Evolutionary conservation across 73 alveolate species (phyloP).

Genomic region (Tetrahymena borealis): DNA sequence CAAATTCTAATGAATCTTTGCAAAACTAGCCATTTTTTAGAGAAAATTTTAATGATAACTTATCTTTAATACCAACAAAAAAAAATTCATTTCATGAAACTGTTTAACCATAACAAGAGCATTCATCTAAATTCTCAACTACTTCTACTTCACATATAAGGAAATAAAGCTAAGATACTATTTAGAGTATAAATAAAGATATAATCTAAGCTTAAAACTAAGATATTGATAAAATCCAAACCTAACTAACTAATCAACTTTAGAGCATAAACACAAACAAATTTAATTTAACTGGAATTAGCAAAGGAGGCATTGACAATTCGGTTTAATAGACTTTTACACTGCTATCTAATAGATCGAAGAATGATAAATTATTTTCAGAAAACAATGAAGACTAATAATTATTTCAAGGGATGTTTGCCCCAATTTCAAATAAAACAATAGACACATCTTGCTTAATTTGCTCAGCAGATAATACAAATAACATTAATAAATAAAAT

Average conservation of each 20-base stretch:
- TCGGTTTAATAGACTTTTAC: neutral
- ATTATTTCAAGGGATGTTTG: neutral
- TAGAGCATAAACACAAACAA: neutral
- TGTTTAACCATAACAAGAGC: neutral
- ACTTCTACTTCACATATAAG: too few relatives aligned
- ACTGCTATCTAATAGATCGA: neutral
- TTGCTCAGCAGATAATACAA: too few relatives aligned
- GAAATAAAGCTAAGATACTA: neutral
- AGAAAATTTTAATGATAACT: neutral
- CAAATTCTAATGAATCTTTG: neutral
- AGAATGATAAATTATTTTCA: neutral
- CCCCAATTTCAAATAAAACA: too few relatives aligned
- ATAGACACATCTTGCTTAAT: too few relatives aligned
- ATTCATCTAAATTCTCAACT: too few relatives aligned
- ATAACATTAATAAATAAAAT: too few relatives aligned
- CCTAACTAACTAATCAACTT: too few relatives aligned
- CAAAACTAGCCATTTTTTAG: neutral
- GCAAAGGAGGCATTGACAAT: neutral
- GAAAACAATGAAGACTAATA: neutral
- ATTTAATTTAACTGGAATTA: neutral
- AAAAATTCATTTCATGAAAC: neutral
- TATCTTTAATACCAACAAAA: neutral
- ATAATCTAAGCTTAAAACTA: too few relatives aligned
- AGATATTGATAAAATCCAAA: too few relatives aligned
- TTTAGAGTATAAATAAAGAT: neutral